Base-by-base conservation (phyloP, 2,329 filamentous ascomycete species). In the Penicillium hesseltinei region DNA sequence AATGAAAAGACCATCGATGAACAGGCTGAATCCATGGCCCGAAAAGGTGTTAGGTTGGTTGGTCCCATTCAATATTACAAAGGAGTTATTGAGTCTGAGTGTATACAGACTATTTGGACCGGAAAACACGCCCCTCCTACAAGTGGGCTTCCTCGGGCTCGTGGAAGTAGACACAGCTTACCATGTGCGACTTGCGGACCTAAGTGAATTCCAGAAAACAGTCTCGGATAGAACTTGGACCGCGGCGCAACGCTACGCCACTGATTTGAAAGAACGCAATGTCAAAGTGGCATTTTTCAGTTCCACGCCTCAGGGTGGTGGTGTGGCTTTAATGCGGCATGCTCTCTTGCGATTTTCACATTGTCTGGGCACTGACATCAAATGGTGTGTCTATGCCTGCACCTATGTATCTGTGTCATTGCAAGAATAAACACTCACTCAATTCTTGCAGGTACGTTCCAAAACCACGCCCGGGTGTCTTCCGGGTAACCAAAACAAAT, bases 401-500 rank as follows among this genome's bases (percentile, higher is more conserved):
- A 38, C 15, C 17, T n/a, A 2, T 39, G 6, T 35, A 42, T 27
- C 9, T 19, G 5, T 39, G 7, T 42, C 5, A 35, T 29, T 21
- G 15, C 11, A 54, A 19, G 8, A 46, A 21, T n/a, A 13, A 23
- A 52, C 25, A 47, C 58, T 60, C 51, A 64, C 57, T 33, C 27
- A 47, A 29, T 29, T 7, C 36, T 7, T 21, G 10, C n/a, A 84
- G 81, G 81, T 85, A 82, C 59, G 90, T 93, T 1, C 90, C 90
- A 7, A 91, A 91, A 71, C 89, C 90, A 23, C 86, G 88, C 50
- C 89, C 89, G 3, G 87, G 88, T 17, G 86, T 93, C 11, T 94
- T 94, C 74, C 82, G 89, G 50, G 88, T 91, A 73, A 94, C 90
- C 64, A 94, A 94, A 77, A 92, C 88, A 63, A 89, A 92, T 65